Evolutionary conservation across 371 early-diverging fungal species (phyloP).

Genomic region (Haplosporangium sp.): DNA sequence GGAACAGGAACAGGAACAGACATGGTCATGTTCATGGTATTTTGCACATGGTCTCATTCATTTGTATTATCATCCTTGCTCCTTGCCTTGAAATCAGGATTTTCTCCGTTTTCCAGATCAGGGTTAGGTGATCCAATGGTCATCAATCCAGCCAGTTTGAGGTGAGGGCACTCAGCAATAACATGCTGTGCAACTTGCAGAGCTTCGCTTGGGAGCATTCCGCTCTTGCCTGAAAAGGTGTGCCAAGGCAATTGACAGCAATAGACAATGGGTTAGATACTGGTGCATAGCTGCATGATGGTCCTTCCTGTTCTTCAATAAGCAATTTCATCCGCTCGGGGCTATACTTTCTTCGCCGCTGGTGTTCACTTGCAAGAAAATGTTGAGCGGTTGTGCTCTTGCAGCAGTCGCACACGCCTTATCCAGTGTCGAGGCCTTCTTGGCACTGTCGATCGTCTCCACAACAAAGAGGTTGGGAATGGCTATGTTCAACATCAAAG

Average conservation of each 20-base stretch:
- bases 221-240: constrained; percentile 77
- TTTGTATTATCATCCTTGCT: not conserved
- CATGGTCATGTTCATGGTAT: not conserved
- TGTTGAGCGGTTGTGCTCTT: constrained; percentile 67
- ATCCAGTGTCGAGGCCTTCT: constrained; percentile 85
- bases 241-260: not conserved
- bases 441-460: constrained; percentile 89
- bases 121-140: constrained; percentile 86
- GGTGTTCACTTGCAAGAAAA: constrained; percentile 96
- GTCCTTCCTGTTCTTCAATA: not conserved
- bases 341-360: constrained; percentile 87
- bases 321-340: not conserved
- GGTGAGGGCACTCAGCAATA: constrained; percentile 68
- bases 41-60: not conserved
- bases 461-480: constrained; percentile 91
- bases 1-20: not conserved
- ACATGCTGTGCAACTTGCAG: constrained; percentile 72
- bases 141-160: constrained; percentile 90
- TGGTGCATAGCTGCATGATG: not conserved
- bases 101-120: constrained; percentile 69
- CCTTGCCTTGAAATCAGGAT: constrained; percentile 88
- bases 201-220: constrained; percentile 67
- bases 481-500: constrained; percentile 44
- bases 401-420: constrained; percentile 69
- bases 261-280: not conserved